phyloP scores from a whole-genome alignment of 371 early-diverging fungal genomes.

The Rhizopus delemar region DNA sequence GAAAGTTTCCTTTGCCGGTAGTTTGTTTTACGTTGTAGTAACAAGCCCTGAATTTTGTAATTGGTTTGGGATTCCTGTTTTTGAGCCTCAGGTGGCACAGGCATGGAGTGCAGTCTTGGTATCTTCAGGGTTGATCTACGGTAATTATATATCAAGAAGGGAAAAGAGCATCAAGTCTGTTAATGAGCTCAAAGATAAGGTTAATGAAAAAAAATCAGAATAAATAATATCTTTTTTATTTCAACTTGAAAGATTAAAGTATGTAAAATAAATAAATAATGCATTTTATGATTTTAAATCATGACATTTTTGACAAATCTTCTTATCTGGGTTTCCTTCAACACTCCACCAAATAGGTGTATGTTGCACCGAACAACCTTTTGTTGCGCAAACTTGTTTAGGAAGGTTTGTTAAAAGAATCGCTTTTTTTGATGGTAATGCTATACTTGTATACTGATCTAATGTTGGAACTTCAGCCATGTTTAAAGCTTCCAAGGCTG shows the following conservation, averaged over 20 bases:
- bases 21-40: conserved; percentile 39
- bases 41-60: conserved; percentile 30
- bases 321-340: background rate
- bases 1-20: conserved; percentile 36
- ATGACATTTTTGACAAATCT: conserved; percentile 23
- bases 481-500: conserved; percentile 15
- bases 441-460: background rate
- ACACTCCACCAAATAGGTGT: conserved; percentile 27
- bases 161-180: conserved; percentile 16
- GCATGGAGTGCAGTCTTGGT: conserved; percentile 45
- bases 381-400: conserved; percentile 6
- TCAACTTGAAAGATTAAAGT: background rate
- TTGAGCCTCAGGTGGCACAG: conserved; percentile 31
- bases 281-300: conserved; percentile 4
- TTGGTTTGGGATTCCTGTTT: conserved; percentile 23
- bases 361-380: conserved; percentile 13
- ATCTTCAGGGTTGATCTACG: conserved; percentile 32
- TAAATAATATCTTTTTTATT: background rate
- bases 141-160: conserved; percentile 23
- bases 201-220: conserved; percentile 18
- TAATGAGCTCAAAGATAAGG: conserved; percentile 24
- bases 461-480: conserved; percentile 2
- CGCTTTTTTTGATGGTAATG: background rate
- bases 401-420: background rate
- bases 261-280: background rate